These are phyloP conservation scores for Penicillium crustosum DNA, from an alignment of 2,329 filamentous ascomycete species.

Conservation along the genomic window DNA sequence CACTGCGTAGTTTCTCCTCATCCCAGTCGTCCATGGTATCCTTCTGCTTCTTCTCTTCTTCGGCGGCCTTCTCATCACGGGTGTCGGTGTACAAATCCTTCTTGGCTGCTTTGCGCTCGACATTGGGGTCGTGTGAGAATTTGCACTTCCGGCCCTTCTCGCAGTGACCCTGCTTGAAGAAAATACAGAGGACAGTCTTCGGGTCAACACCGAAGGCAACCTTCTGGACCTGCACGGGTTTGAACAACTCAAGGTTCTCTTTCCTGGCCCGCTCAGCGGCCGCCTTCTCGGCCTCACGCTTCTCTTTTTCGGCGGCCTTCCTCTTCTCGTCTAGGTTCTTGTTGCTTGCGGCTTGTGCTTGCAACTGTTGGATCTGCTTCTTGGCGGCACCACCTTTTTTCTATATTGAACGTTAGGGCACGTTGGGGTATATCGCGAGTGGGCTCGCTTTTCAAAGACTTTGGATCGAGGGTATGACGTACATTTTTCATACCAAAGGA, in stretches of 20 bases:
- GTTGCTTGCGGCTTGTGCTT: conserved; percentile 68
- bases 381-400: conserved; percentile 93
- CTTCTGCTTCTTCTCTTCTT: conserved; percentile 71
- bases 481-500: conserved; percentile 99
- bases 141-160: conserved; percentile 99
- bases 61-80: conserved; percentile 65
- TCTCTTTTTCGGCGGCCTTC: conserved; percentile 64
- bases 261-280: conserved; percentile 81
- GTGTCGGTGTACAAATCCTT: conserved; percentile 86
- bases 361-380: conserved; percentile 83
- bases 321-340: conserved; percentile 86
- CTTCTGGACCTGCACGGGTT: conserved; percentile 93
- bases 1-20: conserved; percentile 87
- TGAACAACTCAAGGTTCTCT: conserved; percentile 80
- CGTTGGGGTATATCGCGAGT: conserved; percentile 1
- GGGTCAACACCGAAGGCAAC: conserved; percentile 97
- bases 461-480: conserved; percentile 28
- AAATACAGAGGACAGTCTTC: conserved; percentile 94
- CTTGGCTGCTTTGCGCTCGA: conserved; percentile 92
- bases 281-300: conserved; percentile 81
- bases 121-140: conserved; percentile 85
- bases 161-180: conserved; percentile 95
- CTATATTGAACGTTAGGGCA: conserved; percentile 34
- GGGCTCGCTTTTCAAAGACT: not conserved
- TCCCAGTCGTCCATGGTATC: conserved; percentile 98